Evolutionary conservation across 345 rosid species (phyloP), one percentile per base, ranked within the genome.

Genomic region (Toxicodendron radicans): DNA sequence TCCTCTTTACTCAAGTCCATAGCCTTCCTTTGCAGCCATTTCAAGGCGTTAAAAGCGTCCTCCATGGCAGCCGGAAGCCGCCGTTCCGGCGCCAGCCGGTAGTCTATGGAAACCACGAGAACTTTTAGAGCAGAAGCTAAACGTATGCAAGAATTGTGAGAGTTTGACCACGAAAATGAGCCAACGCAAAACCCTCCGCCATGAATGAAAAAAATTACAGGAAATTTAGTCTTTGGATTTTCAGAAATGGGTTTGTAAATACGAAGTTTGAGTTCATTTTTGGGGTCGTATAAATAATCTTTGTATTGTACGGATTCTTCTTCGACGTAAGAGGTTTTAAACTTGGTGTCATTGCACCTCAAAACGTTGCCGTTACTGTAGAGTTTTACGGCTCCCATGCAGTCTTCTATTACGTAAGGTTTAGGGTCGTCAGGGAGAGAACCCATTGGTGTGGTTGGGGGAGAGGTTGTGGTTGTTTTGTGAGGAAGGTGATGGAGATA

Each of bases 141-240:
- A 45, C 87, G 85, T 3, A 85, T 57, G 77, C 98, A 92, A 48
- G 84, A 86, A 83, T 87, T 92, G 79, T 92, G 97, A 38, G 74
- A 83, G 80, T 76, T 88, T 21, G 97, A 96, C 97, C 96, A 94
- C 43, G 66, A 58, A 2, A 90, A 85, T 6, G 97, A 89, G 46
- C 98, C 97, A 1, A 92, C 78, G 63, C 97, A 94, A 54, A 94
- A 94, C 0, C 98, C 98, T 2, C 98, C 98, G 0, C 98, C 98
- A 62, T 90, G 98, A 74, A 94, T 78, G 78, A 66, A 88, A 60
- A 80, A 20, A 21, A 83, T 35, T 71, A 88, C 63, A 12, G 90
- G 92, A 18, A 87, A 78, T 57, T 64, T 79, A 0, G 3, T 13
- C 32, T 33, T 30, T 6, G 72, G 11, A 0, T 62, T 48, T 8